Percentiles rank a stretch among this genome's conserved stretches.
Conservation (phyloP, 2,329 filamentous ascomycete species). For the Hypoxylon sp. region DNA sequence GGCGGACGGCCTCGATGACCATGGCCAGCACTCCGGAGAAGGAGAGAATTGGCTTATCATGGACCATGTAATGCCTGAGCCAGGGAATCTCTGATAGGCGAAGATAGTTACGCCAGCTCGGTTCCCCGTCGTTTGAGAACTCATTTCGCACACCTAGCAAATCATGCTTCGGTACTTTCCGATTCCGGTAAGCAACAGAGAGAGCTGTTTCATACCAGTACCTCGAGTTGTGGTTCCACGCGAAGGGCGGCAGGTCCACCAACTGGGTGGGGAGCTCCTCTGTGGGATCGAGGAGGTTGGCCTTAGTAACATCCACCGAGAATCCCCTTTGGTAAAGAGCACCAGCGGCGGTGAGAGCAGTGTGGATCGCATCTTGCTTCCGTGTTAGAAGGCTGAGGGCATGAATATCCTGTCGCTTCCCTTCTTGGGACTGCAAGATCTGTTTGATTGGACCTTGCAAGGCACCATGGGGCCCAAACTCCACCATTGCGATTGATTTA, state of each 20-base stretch:
- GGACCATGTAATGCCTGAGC: constrained; percentile 63
- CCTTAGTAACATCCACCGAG: constrained; percentile 51
- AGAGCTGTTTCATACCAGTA: constrained; percentile 58
- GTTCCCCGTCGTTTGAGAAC: constrained; percentile 50
- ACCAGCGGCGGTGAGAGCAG: constrained; percentile 49
- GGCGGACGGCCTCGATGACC: constrained; percentile 54
- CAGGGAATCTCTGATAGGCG: constrained; percentile 58
- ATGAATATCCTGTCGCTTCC: constrained; percentile 46
- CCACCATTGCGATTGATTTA: constrained; percentile 48
- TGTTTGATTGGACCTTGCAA: constrained; percentile 54
- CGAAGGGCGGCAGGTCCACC: constrained; percentile 59
- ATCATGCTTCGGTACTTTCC: constrained; percentile 55
- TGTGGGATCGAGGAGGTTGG: constrained; percentile 51
- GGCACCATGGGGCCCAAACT: constrained; percentile 55
- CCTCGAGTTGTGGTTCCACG: constrained; percentile 60
- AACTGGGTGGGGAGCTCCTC: constrained; percentile 51
- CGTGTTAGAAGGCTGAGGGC: constrained; percentile 47
- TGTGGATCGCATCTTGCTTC: constrained; percentile 51
- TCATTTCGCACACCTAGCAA: constrained; percentile 54
- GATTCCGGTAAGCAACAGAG: constrained; percentile 53
- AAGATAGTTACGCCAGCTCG: constrained; percentile 55
- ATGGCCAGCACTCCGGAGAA: constrained; percentile 57
- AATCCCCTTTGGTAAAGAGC: constrained; percentile 50
- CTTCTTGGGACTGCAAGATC: constrained; percentile 50
- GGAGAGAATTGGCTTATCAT: constrained; percentile 63